phyloP scores from a whole-genome alignment of 805 yeast species.

The Ogataea methanolica region DNA sequence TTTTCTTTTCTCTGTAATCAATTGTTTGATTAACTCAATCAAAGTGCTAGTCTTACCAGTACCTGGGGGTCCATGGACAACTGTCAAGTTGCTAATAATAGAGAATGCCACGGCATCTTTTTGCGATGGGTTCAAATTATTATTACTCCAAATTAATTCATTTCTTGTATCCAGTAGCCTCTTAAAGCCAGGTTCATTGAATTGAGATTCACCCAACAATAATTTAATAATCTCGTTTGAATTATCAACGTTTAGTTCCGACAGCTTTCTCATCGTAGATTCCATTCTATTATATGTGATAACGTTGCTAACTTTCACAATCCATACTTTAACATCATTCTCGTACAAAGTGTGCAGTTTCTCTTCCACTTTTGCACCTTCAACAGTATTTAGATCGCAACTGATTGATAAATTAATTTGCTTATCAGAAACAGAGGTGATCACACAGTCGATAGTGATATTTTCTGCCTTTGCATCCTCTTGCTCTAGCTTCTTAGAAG shows the following conservation, averaged over 20 bases:
- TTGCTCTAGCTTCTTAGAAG: conserved; percentile 26
- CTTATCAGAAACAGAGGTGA: conserved; percentile 45
- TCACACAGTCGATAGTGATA: conserved; percentile 54
- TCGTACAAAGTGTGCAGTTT: conserved; percentile 41
- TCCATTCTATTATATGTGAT: conserved; percentile 76
- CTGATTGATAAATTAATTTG: conserved; percentile 57
- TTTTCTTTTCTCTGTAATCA: conserved; percentile 35
- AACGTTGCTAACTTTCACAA: conserved; percentile 63
- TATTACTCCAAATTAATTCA: conserved; percentile 35
- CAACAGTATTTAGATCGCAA: conserved; percentile 33
- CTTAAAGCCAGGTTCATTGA: conserved; percentile 22
- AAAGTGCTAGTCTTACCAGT: conserved; percentile 84
- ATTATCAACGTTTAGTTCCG: conserved; percentile 36
- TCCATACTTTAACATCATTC: conserved; percentile 52
- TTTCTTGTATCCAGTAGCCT: conserved; percentile 3
- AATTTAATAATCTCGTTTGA: conserved; percentile 39
- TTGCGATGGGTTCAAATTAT: conserved; percentile 63
- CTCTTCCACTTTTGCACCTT: conserved; percentile 39
- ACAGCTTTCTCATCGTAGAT: conserved; percentile 63
- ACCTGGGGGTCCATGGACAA: conserved; percentile 81
- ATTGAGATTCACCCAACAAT: conserved; percentile 41
- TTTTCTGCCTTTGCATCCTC: conserved; percentile 20
- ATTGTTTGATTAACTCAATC: conserved; percentile 74
- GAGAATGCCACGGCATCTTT: conserved; percentile 66
- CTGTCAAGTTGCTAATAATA: conserved; percentile 46